phyloP scores from a whole-genome alignment of 805 yeast species.

The Starmerella powellii region DNA sequence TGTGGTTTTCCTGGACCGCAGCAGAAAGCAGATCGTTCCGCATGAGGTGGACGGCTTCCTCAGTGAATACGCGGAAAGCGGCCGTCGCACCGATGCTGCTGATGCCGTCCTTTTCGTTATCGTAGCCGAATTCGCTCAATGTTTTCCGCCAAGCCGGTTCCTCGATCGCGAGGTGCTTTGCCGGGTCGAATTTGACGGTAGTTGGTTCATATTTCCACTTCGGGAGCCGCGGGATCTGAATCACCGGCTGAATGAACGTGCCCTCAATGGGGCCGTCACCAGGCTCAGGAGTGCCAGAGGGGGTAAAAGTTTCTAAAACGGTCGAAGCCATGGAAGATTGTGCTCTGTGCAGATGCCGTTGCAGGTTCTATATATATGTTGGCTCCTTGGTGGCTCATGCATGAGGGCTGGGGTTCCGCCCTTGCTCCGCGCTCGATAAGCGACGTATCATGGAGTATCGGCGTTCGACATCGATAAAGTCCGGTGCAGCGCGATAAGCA shows the following conservation, averaged over 20 bases:
- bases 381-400: too few species aligned
- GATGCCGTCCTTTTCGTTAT: conserved; percentile 36
- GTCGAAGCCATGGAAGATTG: neutral
- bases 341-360: too few species aligned
- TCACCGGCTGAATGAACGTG: conserved; percentile 1
- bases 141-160: conserved; percentile 29
- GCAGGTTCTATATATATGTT: too few species aligned
- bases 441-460: too few species aligned
- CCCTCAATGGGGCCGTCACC: neutral
- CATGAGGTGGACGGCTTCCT: conserved; percentile 49
- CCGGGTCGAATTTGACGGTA: conserved; percentile 29
- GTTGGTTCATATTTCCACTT: conserved; percentile 15
- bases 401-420: too few species aligned
- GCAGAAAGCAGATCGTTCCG: conserved; percentile 39
- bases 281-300: conserved; percentile 1
- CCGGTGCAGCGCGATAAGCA: too few species aligned
- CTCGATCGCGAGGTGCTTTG: conserved; percentile 29
- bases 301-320: neutral
- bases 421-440: too few species aligned
- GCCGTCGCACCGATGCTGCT: conserved; percentile 46
- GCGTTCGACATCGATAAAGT: too few species aligned
- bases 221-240: neutral
- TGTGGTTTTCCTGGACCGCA: conserved; percentile 29
- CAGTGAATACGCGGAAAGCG: conserved; percentile 50
- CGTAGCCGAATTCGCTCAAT: conserved; percentile 41